phyloP scores from a whole-genome alignment of 2,329 filamentous ascomycete genomes.

The Sporothrix pallida region DNA sequence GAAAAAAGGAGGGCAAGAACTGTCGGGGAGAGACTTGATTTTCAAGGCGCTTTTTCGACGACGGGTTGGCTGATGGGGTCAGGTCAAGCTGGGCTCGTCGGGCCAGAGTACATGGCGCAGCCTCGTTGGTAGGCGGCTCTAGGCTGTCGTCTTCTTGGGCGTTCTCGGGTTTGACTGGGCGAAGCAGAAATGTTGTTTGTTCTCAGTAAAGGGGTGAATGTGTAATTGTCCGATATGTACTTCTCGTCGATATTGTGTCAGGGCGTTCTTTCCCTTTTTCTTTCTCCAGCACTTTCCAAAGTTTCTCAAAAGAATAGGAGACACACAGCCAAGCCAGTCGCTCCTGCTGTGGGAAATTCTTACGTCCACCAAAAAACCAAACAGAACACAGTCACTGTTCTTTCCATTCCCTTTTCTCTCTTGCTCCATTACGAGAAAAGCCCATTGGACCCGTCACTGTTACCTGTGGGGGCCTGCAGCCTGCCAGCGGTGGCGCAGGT shows the following conservation, averaged over 20 bases:
- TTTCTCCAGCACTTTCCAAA: slow-evolving; percentile 3
- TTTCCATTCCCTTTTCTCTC: background rate
- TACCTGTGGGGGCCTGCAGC: slow-evolving; percentile 29
- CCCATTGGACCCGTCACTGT: slow-evolving; percentile 31
- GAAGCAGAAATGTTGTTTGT: background rate
- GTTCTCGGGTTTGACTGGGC: background rate
- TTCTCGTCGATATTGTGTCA: background rate
- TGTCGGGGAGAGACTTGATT: background rate
- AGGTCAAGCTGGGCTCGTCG: slow-evolving; percentile 17
- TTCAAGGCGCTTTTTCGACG: background rate
- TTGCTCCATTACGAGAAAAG: slow-evolving; percentile 11
- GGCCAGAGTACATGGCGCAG: slow-evolving; percentile 30
- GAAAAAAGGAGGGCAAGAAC: background rate
- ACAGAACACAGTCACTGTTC: background rate
- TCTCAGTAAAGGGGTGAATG: background rate
- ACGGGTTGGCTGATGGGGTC: background rate
- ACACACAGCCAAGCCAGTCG: slow-evolving; percentile 17
- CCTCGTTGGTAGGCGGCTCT: slow-evolving; percentile 25
- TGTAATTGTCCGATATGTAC: background rate
- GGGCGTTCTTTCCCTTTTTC: slow-evolving; percentile 14
- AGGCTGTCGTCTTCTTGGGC: background rate
- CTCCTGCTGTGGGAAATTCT: slow-evolving; percentile 26
- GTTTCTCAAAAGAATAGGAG: slow-evolving; percentile 11
- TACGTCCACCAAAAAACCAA: background rate
- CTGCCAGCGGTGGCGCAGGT: slow-evolving; percentile 31